Percentiles rank a stretch among this genome's conserved stretches.
Conservation (phyloP, 1,284 basidiomycete genomes). For the Marasmius fiardii region DNA sequence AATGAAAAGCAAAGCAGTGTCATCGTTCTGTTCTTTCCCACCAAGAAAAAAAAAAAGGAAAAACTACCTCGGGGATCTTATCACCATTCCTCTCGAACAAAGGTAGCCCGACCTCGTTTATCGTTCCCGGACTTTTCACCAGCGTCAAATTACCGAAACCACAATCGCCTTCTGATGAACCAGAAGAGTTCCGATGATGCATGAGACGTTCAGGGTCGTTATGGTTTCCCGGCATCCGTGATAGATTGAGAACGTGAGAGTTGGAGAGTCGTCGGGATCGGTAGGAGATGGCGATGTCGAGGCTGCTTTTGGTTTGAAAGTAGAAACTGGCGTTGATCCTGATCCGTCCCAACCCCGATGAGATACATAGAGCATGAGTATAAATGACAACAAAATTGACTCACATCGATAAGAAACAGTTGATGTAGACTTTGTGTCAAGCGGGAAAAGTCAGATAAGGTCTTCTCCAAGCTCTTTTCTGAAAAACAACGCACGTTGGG, state of each 20-base stretch:
- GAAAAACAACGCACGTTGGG: constrained; percentile 6
- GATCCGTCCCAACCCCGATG: background rate
- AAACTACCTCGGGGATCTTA: constrained; percentile 5
- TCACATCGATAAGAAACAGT: constrained; percentile 14
- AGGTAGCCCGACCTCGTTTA: constrained; percentile 14
- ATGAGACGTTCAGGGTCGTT: background rate
- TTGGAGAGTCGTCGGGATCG: background rate
- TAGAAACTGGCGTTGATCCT: constrained; percentile 14
- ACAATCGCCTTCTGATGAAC: background rate
- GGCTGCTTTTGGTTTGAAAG: constrained; percentile 9
- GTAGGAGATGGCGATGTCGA: background rate
- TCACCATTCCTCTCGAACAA: constrained; percentile 3
- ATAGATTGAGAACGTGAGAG: background rate
- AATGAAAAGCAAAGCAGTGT: too few relatives aligned
- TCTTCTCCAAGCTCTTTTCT: background rate
- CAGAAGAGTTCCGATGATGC: background rate
- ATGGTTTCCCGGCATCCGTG: background rate
- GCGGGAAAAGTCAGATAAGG: background rate
- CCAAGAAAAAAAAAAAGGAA: background rate
- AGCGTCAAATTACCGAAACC: background rate
- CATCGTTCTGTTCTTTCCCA: background rate
- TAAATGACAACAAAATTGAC: background rate
- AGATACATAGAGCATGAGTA: background rate
- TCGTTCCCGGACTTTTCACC: constrained; percentile 2
- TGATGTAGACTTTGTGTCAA: constrained; percentile 9